Conservation (phyloP, 768 basidiomycete species). For the Termitomyces sp. region DNA sequence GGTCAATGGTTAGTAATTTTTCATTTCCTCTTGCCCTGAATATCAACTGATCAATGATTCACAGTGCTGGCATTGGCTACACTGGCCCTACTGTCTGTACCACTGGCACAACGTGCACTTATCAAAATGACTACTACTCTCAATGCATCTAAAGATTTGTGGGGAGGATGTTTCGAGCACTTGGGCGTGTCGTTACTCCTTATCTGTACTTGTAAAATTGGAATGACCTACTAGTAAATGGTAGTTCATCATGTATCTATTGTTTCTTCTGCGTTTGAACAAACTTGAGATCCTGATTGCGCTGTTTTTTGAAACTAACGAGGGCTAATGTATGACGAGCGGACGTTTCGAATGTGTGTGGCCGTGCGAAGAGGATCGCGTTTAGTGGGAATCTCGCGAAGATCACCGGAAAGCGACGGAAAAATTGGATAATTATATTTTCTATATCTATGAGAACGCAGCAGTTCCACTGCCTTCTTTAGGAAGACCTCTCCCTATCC, state of each 20-base stretch:
- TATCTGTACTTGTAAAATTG: slow-evolving; percentile 1
- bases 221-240: neutral
- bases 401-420: too few species aligned
- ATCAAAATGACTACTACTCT: slow-evolving; percentile 2
- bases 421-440: too few species aligned
- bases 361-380: too few species aligned
- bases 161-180: neutral
- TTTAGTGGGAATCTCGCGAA: too few species aligned
- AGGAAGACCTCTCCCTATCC: too few species aligned
- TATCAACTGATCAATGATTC: neutral
- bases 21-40: neutral
- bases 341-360: too few species aligned
- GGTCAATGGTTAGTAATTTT: slow-evolving; percentile 3
- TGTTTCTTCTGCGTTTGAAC: neutral
- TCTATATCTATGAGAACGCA: too few species aligned
- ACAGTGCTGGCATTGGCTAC: slow-evolving; percentile 3
- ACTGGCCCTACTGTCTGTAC: slow-evolving; percentile 6
- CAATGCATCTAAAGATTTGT: slow-evolving; percentile 5
- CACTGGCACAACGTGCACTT: slow-evolving; percentile 7
- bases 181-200: neutral
- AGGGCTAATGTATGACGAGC: too few species aligned
- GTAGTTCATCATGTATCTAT: neutral
- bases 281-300: too few species aligned
- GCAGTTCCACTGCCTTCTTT: too few species aligned
- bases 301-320: too few species aligned